Conservation (phyloP, 1,284 basidiomycete species). For the Athelia psychrophila region DNA sequence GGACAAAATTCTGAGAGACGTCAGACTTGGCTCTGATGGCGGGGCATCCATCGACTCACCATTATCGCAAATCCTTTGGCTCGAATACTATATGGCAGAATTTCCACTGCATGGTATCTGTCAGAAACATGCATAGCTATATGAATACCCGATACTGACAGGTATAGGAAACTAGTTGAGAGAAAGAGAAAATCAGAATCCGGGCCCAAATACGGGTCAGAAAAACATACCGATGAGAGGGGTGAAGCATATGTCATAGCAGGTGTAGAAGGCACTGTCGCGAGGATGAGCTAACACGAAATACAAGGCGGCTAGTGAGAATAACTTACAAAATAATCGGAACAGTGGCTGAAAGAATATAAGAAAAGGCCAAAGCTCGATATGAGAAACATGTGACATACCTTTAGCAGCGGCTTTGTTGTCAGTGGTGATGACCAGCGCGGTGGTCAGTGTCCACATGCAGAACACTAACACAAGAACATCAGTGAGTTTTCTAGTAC, state of each 20-base stretch:
- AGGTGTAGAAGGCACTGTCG: not conserved
- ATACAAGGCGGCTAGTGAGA: not conserved
- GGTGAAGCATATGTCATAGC: conserved; percentile 35
- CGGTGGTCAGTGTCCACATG: conserved; percentile 57
- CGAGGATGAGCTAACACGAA: not conserved
- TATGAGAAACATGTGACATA: conserved; percentile 14
- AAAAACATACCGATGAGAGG: too few species aligned
- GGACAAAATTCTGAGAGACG: conserved; percentile 30
- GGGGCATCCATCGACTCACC: conserved; percentile 29
- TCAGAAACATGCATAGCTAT: not conserved
- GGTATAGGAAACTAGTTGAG: conserved; percentile 63
- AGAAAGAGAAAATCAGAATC: too few species aligned
- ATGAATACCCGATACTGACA: not conserved
- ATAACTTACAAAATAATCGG: conserved; percentile 54
- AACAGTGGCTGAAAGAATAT: conserved; percentile 45
- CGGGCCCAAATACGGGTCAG: too few species aligned
- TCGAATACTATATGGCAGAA: conserved; percentile 64
- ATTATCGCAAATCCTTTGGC: conserved; percentile 68
- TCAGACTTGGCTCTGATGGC: not conserved
- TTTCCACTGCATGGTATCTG: conserved; percentile 41
- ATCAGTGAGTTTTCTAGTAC: conserved; percentile 2
- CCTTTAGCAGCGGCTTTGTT: conserved; percentile 53
- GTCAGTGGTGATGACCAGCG: conserved; percentile 47
- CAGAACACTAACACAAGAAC: conserved; percentile 45
- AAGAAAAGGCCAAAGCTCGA: not conserved